Conservation (phyloP, 2,329 filamentous ascomycete species). For the Sporothrix pseudoabietina region DNA sequence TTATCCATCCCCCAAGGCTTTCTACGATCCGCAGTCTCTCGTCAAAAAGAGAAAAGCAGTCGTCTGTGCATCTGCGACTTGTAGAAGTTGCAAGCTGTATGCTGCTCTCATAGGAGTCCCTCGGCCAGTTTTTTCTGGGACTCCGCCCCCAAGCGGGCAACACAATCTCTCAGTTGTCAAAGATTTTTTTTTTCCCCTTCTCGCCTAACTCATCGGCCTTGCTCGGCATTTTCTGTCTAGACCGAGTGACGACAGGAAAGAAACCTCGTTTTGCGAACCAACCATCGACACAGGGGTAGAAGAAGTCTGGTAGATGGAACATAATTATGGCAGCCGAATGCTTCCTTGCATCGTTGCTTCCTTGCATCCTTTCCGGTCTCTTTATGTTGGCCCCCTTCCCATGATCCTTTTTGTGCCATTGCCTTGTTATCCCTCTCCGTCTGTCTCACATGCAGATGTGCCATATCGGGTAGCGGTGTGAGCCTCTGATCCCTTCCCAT, state of each 20-base stretch:
- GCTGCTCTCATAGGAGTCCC: background rate
- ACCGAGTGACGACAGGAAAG: background rate
- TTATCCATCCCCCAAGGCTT: background rate
- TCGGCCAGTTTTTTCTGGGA: constrained; percentile 1
- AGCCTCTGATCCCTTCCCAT: background rate
- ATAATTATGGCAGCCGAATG: background rate
- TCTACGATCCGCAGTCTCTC: background rate
- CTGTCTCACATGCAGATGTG: background rate
- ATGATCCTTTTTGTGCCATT: background rate
- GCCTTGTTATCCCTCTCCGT: background rate
- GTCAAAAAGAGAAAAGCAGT: too few relatives aligned
- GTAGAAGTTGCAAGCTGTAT: background rate
- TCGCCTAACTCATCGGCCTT: background rate
- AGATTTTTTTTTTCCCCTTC: background rate
- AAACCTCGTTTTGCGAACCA: background rate
- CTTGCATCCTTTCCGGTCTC: background rate
- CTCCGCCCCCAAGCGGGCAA: constrained; percentile 19
- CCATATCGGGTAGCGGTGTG: background rate
- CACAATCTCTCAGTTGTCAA: background rate
- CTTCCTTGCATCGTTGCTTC: background rate
- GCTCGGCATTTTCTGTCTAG: background rate
- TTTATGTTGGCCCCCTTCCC: background rate
- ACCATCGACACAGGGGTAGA: background rate
- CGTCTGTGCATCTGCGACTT: background rate
- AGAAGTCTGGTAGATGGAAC: background rate